phyloP scores from a whole-genome alignment of 2,329 filamentous ascomycete species.

The Tolypocladium ovalisporum region DNA sequence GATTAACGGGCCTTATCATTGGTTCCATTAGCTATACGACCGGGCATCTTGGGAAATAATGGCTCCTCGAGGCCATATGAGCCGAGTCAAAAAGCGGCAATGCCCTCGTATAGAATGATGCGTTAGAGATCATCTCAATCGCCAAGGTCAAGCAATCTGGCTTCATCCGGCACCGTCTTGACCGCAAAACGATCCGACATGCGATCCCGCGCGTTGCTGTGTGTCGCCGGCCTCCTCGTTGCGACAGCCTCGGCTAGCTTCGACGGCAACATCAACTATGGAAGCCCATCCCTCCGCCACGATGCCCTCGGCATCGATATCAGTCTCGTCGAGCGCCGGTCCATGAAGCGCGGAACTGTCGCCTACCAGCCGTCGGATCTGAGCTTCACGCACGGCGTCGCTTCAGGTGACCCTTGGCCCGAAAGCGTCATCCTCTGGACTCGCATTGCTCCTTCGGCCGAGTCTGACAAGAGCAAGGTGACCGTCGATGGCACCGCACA shows the following conservation, averaged over 20 bases:
- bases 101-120: background rate
- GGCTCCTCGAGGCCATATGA: too few species aligned
- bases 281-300: constrained; percentile 54
- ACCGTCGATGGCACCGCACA: constrained; percentile 30
- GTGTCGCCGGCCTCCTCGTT: background rate
- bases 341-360: constrained; percentile 28
- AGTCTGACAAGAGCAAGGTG: constrained; percentile 34
- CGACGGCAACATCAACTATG: constrained; percentile 52
- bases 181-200: background rate
- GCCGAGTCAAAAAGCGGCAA: too few species aligned
- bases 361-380: constrained; percentile 33
- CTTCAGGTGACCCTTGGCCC: constrained; percentile 37
- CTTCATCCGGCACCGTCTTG: background rate
- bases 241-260: constrained; percentile 5
- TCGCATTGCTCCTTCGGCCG: constrained; percentile 30
- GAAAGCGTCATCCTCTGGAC: constrained; percentile 48
- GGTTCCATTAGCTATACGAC: background rate
- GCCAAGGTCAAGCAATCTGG: background rate
- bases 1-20: background rate
- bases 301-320: constrained; percentile 53
- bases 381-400: constrained; percentile 54
- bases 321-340: constrained; percentile 46
- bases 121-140: too few species aligned
- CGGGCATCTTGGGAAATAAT: too few species aligned
- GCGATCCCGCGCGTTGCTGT: constrained; percentile 1